A percentile compares a stretch with the other conserved stretches of the same genome.
Conservation (phyloP, 768 basidiomycete genomes). For the Boletus fagicola region DNA sequence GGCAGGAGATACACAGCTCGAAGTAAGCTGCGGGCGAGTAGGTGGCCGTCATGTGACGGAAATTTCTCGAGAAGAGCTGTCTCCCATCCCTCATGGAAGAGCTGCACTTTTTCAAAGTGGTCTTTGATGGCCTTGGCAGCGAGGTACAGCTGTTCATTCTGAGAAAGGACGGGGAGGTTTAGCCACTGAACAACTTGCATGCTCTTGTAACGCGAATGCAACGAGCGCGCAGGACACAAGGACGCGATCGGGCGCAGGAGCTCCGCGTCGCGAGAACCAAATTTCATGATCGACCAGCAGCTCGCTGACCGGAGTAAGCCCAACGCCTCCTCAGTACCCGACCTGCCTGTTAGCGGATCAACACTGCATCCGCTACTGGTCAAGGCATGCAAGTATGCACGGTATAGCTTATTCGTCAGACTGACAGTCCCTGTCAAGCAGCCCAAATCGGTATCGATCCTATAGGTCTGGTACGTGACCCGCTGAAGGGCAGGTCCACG, state of each 20-base stretch:
- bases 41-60: neutral
- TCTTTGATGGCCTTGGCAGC: constrained; percentile 27
- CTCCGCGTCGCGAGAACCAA: constrained; percentile 26
- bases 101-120: constrained; percentile 13
- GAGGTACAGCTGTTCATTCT: constrained; percentile 27
- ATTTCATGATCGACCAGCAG: constrained; percentile 38
- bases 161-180: constrained; percentile 22
- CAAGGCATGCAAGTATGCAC: constrained; percentile 44
- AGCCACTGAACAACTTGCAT: constrained; percentile 41
- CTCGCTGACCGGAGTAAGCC: constrained; percentile 37
- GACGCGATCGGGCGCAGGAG: constrained; percentile 34
- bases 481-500: neutral
- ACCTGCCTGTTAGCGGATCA: constrained; percentile 45
- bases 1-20: constrained; percentile 15
- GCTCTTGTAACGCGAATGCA: constrained; percentile 29
- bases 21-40: constrained; percentile 15
- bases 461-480: constrained; percentile 28
- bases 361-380: constrained; percentile 34
- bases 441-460: constrained; percentile 31
- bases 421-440: constrained; percentile 25
- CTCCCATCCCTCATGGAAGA: constrained; percentile 4
- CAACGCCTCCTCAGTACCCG: constrained; percentile 45
- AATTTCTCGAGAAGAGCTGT: neutral
- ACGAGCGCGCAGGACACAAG: constrained; percentile 27
- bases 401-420: constrained; percentile 32